Conservation (phyloP, 495 filamentous ascomycete species). For the Aspergillus taichungensis region DNA sequence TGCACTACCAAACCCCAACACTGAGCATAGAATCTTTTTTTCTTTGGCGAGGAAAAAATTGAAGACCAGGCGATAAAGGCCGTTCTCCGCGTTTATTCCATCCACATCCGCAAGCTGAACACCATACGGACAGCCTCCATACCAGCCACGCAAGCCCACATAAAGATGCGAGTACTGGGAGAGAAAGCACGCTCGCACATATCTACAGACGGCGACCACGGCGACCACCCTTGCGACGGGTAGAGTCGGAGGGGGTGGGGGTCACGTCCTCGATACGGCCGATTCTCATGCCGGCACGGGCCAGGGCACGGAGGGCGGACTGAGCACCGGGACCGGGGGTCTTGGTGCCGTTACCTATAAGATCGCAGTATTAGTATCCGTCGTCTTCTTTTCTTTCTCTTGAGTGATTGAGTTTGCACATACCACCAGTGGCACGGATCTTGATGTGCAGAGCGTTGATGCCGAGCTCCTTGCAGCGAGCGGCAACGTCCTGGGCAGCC, state of each 20-base stretch:
- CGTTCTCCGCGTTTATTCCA: slow-evolving; percentile 53
- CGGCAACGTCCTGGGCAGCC: slow-evolving; percentile 88
- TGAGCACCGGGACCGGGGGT: slow-evolving; percentile 97
- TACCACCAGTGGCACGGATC: slow-evolving; percentile 98
- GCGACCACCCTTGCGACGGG: slow-evolving; percentile 98
- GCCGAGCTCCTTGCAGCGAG: slow-evolving; percentile 97
- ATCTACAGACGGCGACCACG: slow-evolving; percentile 98
- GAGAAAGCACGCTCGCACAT: slow-evolving; percentile 24
- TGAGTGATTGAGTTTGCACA: slow-evolving; percentile 10
- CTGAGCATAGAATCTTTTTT: slow-evolving; percentile 14
- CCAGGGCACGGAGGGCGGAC: slow-evolving; percentile 95
- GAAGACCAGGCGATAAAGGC: slow-evolving; percentile 49
- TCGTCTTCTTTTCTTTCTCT: neutral
- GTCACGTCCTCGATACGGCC: slow-evolving; percentile 99
- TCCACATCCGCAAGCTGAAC: slow-evolving; percentile 37
- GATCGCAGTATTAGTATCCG: neutral
- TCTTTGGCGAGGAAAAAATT: slow-evolving; percentile 37
- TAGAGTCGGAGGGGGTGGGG: slow-evolving; percentile 96
- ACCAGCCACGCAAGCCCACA: slow-evolving; percentile 21
- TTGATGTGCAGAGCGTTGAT: slow-evolving; percentile 99
- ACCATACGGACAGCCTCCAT: slow-evolving; percentile 27
- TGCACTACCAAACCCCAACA: slow-evolving; percentile 10
- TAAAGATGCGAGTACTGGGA: slow-evolving; percentile 17
- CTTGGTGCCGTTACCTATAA: slow-evolving; percentile 91
- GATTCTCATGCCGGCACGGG: slow-evolving; percentile 98